A percentile compares a stretch with the other conserved stretches of the same genome.
Conservation (phyloP, 306 rosid genomes). For the Citrullus colocynthis region DNA sequence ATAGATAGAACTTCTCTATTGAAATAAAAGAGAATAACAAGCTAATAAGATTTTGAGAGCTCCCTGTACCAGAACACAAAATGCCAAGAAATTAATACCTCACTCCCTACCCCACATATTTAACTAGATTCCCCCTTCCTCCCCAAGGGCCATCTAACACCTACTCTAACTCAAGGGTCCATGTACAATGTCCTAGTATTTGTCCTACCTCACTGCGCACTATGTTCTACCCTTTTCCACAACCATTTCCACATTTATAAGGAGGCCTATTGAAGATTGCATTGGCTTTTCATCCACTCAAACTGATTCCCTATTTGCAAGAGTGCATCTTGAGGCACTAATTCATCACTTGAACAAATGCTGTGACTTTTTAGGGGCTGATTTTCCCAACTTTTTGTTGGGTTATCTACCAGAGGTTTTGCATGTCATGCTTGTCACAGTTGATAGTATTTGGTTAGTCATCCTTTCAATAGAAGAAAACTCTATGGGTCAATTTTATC, state of each 20-base stretch:
- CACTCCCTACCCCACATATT: no score
- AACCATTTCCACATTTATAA: neutral
- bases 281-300: neutral
- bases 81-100: neutral
- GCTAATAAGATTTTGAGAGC: neutral
- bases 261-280: neutral
- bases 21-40: neutral
- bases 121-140: no score
- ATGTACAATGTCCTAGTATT: neutral
- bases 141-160: neutral
- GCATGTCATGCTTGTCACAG: neutral
- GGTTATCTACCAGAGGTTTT: neutral
- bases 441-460: neutral
- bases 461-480: neutral
- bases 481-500: neutral
- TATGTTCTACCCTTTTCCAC: neutral
- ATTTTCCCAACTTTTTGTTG: neutral
- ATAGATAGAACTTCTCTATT: neutral
- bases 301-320: neutral
- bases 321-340: neutral
- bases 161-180: neutral
- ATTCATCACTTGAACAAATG: neutral
- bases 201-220: neutral
- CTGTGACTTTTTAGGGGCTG: neutral
- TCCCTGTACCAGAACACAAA: neutral